Evolutionary conservation across 208 protist genomes (phyloP).

Genomic region (Crithidia mellificae): DNA sequence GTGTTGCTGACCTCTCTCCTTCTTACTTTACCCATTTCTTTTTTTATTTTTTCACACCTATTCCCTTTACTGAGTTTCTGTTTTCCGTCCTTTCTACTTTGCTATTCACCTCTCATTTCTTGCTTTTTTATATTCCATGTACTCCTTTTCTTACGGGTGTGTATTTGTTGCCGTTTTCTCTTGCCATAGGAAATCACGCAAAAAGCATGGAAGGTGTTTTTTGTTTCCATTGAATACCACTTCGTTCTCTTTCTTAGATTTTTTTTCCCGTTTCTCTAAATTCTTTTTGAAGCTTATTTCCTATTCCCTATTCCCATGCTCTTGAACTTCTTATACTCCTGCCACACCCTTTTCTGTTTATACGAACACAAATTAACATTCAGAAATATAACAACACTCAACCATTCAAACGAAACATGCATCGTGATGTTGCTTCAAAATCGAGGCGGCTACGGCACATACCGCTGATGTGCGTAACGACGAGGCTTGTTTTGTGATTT

Average conservation of each 20-base stretch:
- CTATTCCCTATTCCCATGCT: not conserved
- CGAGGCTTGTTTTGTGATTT: constrained; percentile 14
- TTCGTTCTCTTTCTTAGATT: too few relatives aligned
- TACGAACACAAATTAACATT: too few relatives aligned
- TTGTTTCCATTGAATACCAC: too few relatives aligned
- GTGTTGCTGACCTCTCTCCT: not conserved
- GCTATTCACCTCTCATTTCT: not conserved
- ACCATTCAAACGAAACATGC: not conserved
- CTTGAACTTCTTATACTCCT: constrained; percentile 8
- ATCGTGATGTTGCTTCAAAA: not conserved
- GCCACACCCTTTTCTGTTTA: not conserved
- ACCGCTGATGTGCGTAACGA: not conserved
- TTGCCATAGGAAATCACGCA: constrained; percentile 10
- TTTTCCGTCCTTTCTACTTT: constrained; percentile 18
- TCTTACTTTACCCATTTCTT: constrained; percentile 10
- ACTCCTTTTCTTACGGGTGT: not conserved
- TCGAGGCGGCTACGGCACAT: not conserved
- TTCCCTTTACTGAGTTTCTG: not conserved
- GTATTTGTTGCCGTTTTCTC: not conserved
- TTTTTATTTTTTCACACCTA: not conserved
- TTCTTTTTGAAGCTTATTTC: constrained; percentile 24
- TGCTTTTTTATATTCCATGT: constrained; percentile 5
- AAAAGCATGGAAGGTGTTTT: too few relatives aligned
- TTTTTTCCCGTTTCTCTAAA: too few relatives aligned
- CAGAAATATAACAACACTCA: not conserved